These are phyloP conservation scores for Phytomonas sp. DNA, from an alignment of 208 protist genomes.

Conservation along the genomic window DNA sequence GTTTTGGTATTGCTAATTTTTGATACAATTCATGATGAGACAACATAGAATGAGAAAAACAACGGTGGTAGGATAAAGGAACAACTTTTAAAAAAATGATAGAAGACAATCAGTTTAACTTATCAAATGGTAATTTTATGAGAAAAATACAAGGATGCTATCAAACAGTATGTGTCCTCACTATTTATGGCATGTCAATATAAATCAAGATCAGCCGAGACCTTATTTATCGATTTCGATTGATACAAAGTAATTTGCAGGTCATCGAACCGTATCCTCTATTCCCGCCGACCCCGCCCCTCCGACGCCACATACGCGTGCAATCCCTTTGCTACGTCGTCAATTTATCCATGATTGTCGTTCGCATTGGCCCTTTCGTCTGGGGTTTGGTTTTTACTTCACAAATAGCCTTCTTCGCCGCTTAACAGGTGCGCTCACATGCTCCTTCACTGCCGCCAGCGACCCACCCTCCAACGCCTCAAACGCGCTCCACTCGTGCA, in stretches of 20 bases:
- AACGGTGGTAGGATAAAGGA: conserved; percentile 1
- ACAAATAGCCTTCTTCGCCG: conserved; percentile 68
- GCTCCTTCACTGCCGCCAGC: conserved; percentile 33
- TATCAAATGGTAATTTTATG: conserved; percentile 5
- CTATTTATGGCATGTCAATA: conserved; percentile 1
- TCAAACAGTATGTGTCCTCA: neutral
- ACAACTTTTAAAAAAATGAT: conserved; percentile 5
- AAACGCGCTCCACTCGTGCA: conserved; percentile 56
- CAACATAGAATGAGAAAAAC: neutral
- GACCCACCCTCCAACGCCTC: conserved; percentile 62
- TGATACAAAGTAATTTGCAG: neutral
- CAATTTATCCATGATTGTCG: neutral
- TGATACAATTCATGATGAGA: neutral
- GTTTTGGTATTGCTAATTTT: neutral
- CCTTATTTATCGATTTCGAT: neutral
- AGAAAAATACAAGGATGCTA: conserved; percentile 1
- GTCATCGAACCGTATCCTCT: too few relatives aligned
- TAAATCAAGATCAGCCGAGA: neutral
- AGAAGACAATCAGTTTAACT: neutral
- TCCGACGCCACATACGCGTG: neutral
- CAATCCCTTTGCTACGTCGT: too few relatives aligned
- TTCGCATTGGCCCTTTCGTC: neutral
- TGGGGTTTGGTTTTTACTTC: conserved; percentile 15
- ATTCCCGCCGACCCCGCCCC: neutral
- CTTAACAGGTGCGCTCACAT: conserved; percentile 31